Base-by-base conservation (phyloP, 2,329 filamentous ascomycete genomes). In the Microsporum ferrugineum region DNA sequence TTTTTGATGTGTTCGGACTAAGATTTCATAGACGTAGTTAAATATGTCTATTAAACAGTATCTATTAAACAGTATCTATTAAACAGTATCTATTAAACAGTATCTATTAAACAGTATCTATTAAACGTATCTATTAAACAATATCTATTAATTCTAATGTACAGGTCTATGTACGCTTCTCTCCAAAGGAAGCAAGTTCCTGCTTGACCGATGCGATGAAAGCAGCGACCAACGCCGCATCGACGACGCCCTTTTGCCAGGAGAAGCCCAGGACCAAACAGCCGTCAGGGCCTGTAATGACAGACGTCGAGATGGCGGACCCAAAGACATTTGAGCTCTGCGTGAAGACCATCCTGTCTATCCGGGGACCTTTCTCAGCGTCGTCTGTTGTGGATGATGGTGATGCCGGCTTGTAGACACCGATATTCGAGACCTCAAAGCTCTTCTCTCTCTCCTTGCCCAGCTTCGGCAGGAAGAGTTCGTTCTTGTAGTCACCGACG, bases 401-500 rank as follows among this genome's bases (percentile, higher is more conserved):
- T 23, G 2, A n/a, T 31, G 17, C 34, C n/a, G 34, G 6, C 12
- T 65, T 65, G 53, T 76, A 69, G 1, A 73, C 66, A 0, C 78
- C 79, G 2, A 80, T 59, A 65, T 79, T 80, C 0, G 78, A 79
- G 5, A 80, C 61, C 63, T 80, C 78, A 27, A 75, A 77, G 6
- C 70, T 73, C 14, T 67, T 65, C 0, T 65, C 67, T 1, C 79
- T 68, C 2, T 70, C 65, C 49, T 73, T 72, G 2, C 77, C 78
- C 1, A 77, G 23, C 57, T 73, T 72, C 0, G 70, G 68, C 2
- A 66, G 59, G 47, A 77, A 74, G 10, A 75, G 68, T 0, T 71
- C 70, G 10, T 70, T 71, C 29, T 34, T 14, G 41, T 75, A 72
- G 58, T 79, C 66, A 10, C 69, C 66, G 0, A 79, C 74, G 33